Evolutionary conservation across 73 alveolate species (phyloP).

Genomic region (Paramecium sonneborni): DNA sequence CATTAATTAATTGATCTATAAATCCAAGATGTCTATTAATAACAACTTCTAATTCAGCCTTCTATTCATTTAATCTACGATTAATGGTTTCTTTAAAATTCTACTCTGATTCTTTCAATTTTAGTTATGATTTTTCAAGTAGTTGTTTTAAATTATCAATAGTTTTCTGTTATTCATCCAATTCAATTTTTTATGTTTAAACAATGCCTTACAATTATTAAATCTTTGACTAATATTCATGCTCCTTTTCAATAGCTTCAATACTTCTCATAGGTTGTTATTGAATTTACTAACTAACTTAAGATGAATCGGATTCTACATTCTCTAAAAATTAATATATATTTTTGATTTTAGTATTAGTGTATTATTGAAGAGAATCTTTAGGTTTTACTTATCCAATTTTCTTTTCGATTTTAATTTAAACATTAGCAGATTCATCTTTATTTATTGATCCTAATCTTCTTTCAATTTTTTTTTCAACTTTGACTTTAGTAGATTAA

Average conservation of each 20-base stretch:
- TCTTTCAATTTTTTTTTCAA: not conserved
- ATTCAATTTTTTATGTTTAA: constrained; percentile 64
- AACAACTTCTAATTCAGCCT: constrained; percentile 71
- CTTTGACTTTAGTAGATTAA: not conserved
- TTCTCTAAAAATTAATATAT: constrained; percentile 52
- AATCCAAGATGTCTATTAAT: constrained; percentile 71
- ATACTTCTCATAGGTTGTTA: not conserved
- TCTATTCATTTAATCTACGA: constrained; percentile 60
- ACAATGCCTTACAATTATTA: constrained; percentile 14
- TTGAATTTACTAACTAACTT: not conserved
- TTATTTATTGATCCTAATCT: not conserved
- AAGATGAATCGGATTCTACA: constrained; percentile 53
- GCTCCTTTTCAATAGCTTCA: constrained; percentile 41
- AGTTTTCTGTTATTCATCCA: constrained; percentile 71
- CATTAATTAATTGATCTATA: constrained; percentile 75
- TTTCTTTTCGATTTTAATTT: constrained; percentile 26
- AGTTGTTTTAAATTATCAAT: constrained; percentile 62
- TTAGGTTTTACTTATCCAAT: not conserved
- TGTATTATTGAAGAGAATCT: constrained; percentile 24
- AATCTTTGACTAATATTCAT: constrained; percentile 31
- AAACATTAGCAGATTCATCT: not conserved
- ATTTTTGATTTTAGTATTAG: constrained; percentile 46
- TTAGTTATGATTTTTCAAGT: constrained; percentile 61
- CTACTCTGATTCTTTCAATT: constrained; percentile 7
- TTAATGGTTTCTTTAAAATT: constrained; percentile 51